Base-by-base conservation (phyloP, 768 basidiomycete species). In the Suillus fuscotomentosus region DNA sequence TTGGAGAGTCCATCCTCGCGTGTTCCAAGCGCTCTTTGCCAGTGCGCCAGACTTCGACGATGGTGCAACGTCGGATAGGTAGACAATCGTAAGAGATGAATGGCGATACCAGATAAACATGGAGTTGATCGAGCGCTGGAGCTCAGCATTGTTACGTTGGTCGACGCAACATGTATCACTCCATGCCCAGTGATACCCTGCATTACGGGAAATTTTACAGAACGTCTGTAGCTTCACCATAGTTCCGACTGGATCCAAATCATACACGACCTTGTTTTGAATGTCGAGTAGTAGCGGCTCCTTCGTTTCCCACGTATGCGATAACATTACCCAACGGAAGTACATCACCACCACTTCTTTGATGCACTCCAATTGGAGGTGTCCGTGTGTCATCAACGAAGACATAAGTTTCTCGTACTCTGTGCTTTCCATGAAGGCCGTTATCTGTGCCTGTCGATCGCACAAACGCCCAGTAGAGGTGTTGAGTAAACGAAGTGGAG, bases 1-100 rank as follows among this genome's bases (percentile, higher is more conserved):
- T 42, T 75, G 73, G 34, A 73, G 64, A 11, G 73, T 73, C 73
- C 73, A 73, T 7, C 67, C 73, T 50, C 73, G 66, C 14, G 61
- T 68, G 14, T 66, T 65, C 73, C 73, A 73, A 7, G 54, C 54
- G 13, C 54, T 55, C 13, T 43, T 38, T 47, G 41, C 54, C 13
- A 55, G 34, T 38, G 13, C 62, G 39, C 51, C 55, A 41, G 54
- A n/a, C 34, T 38, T 38, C 13, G 54, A 38, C 13, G 11, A 56
- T 14, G 54, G n/a, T 6, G 34, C 10, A 22, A 56, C 54, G 7
- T 56, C 54, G 7, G 54, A 56, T n/a, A 56, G 36, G 36, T 56
- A 56, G 9, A 62, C 50, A 6, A 63, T 27, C 15, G 66, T 66
- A 42, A 68, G 36, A 11, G 59, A 17, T 20, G 67, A 60, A 17